These are phyloP conservation scores for Phialocephala subalpina DNA, from an alignment of 2,329 filamentous ascomycete genomes.

Conservation along the genomic window DNA sequence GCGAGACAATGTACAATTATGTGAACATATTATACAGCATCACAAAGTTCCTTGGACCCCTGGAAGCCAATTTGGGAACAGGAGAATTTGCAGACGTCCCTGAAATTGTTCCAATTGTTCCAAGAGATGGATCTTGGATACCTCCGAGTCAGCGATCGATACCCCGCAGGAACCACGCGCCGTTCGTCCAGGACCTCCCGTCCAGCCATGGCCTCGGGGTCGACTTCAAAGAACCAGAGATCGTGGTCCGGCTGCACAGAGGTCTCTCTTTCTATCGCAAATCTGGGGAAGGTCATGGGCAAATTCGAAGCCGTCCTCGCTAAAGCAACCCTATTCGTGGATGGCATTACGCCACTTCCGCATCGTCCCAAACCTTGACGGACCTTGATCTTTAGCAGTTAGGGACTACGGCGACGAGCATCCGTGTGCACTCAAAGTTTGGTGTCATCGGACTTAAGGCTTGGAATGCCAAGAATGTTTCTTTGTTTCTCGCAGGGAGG, in stretches of 20 bases:
- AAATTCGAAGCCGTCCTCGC: conserved; percentile 1
- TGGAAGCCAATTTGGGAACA: not conserved
- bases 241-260: not conserved
- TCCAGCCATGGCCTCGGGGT: conserved; percentile 14
- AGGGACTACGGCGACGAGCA: conserved; percentile 1
- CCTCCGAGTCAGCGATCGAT: not conserved
- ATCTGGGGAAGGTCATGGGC: conserved; percentile 9
- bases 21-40: conserved; percentile 13
- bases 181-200: conserved; percentile 1
- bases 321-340: conserved; percentile 12
- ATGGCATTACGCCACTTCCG: conserved; percentile 20
- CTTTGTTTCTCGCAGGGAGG: conserved; percentile 11
- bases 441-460: conserved; percentile 8
- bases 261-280: conserved; percentile 7
- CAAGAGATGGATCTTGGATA: not conserved
- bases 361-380: not conserved
- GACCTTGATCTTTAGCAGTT: not conserved
- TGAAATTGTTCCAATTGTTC: not conserved
- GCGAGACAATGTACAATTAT: conserved; percentile 15
- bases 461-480: conserved; percentile 15
- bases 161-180: conserved; percentile 18
- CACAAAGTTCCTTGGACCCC: not conserved
- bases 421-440: not conserved
- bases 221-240: conserved; percentile 5
- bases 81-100: not conserved